Base-by-base conservation (phyloP, 2,329 filamentous ascomycete genomes). In the Penicillium sp. region DNA sequence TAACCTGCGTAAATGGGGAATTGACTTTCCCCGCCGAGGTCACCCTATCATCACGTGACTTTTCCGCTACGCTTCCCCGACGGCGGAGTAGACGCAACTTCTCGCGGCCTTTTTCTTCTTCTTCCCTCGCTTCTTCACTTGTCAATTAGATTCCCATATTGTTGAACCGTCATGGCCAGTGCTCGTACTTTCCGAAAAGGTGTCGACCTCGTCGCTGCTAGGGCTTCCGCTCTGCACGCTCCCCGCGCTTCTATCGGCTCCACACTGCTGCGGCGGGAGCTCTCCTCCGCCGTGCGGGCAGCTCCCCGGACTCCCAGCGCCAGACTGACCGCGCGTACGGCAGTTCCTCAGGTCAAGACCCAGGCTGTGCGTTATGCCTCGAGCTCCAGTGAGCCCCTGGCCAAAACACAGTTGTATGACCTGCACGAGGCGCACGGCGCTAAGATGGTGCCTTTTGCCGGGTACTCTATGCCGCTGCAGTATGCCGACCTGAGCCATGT, bases 371-470 rank as follows among this genome's bases (percentile, higher is more conserved):
- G 72, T 35, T 66, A 66, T 66, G 69, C 68, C 6, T 73, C 72
- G 6, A 64, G 64, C 28, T 58, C 61, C 5, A 57, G 54, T 35
- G 56, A 61, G 18, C 51, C 63, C 9, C 54, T 74, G 51, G 68
- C 67, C 31, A 69, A 69, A 74, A 95, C 90, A 2, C 85, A 87
- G 25, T 79, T 96, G 20, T 88, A 92, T 72, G 85, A 90, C 63
- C 77, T 95, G 20, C 89, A 95, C 71, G 66, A 92, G 56, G 80
- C 83, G 52, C 79, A 89, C 68, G 90, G 90, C 61, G 94, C 82
- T 61, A 96, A 95, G 76, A 94, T 97, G 84, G 92, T 96, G 44
- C 89, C 90, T n/a, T 99, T 96, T 74, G 92, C 89, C 57, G 91
- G 90, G 61, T 96, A 87, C 76, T 80, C 83, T 63, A 96, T 99